Conservation (phyloP, 2,329 filamentous ascomycete species). For the Fusarium pseudonygamai region DNA sequence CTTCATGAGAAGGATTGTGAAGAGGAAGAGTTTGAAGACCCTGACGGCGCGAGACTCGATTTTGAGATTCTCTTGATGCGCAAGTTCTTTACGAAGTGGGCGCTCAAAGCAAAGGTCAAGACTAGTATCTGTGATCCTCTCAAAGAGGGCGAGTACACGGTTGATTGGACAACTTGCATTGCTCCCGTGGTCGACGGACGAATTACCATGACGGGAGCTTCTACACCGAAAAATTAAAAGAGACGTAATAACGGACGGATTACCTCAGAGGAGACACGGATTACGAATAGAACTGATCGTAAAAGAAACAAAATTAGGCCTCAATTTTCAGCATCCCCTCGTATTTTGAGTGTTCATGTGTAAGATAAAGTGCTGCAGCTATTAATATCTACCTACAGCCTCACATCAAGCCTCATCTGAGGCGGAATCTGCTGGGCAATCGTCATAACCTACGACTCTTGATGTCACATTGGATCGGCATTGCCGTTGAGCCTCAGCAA, state of each 20-base stretch:
- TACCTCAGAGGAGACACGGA: not conserved
- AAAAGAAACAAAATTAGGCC: slow-evolving; percentile 1
- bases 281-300: not conserved
- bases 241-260: not conserved
- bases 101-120: slow-evolving; percentile 70
- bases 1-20: slow-evolving; percentile 22
- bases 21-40: slow-evolving; percentile 46
- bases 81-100: slow-evolving; percentile 78
- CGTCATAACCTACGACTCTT: not conserved
- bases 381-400: not conserved
- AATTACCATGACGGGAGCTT: slow-evolving; percentile 62
- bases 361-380: not conserved
- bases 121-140: slow-evolving; percentile 63
- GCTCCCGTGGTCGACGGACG: slow-evolving; percentile 80
- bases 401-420: not conserved
- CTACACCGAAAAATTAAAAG: slow-evolving; percentile 7
- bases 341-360: not conserved
- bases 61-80: slow-evolving; percentile 71
- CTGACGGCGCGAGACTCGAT: slow-evolving; percentile 57
- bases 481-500: not conserved
- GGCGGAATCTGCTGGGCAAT: not conserved
- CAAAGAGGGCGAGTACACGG: slow-evolving; percentile 66
- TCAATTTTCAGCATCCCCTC: not conserved
- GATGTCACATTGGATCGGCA: slow-evolving; percentile 5
- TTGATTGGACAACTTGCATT: slow-evolving; percentile 84